These are phyloP conservation scores for Eremochloa ophiuroides DNA, from an alignment of 176 grass and related monocot species.

Conservation along the genomic window DNA sequence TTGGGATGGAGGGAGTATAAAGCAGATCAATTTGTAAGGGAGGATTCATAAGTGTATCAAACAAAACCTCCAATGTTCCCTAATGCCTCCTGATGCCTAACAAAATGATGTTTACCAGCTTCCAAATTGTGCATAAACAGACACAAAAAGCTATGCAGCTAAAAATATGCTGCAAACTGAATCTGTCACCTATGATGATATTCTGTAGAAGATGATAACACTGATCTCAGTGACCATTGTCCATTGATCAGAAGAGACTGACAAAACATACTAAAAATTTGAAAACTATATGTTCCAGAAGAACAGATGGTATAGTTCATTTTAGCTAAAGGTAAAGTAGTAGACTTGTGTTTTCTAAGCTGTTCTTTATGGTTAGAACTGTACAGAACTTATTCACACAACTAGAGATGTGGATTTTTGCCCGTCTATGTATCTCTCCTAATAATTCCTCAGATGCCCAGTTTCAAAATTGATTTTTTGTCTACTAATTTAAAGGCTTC, in stretches of 20 bases:
- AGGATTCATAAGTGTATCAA: background rate
- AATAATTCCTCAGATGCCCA: background rate
- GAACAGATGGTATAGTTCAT: background rate
- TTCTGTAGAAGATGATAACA: background rate
- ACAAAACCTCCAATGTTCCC: background rate
- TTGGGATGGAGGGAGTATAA: too few species aligned
- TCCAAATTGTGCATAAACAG: background rate
- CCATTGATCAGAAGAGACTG: background rate
- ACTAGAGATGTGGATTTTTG: background rate
- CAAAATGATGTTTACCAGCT: background rate
- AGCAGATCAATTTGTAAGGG: background rate
- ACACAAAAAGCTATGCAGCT: background rate
- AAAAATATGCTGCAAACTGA: background rate
- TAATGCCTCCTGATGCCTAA: background rate
- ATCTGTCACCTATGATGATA: background rate
- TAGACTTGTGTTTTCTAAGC: background rate
- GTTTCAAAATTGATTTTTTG: background rate
- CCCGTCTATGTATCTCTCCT: too few species aligned
- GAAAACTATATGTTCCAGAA: background rate
- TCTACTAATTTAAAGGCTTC: background rate
- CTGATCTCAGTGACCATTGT: background rate
- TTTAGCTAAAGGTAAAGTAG: background rate
- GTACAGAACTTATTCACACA: background rate
- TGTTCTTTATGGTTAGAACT: conserved; percentile 6
- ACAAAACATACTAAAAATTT: background rate